These are phyloP conservation scores for Aspergillus saccharolyticus DNA, from an alignment of 495 filamentous ascomycete species.

Conservation along the genomic window DNA sequence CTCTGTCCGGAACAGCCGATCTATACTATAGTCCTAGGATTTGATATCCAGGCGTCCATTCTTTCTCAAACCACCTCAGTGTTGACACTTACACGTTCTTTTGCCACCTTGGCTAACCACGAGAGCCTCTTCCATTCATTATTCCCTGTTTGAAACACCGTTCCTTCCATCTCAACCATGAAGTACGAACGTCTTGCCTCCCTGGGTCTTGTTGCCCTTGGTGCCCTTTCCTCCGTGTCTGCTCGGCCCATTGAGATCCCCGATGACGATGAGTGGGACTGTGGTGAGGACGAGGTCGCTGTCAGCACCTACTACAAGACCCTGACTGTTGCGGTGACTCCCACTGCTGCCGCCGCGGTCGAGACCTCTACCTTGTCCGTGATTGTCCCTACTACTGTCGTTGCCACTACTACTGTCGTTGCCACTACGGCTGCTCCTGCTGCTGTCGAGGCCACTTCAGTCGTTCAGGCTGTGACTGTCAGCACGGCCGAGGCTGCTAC, in stretches of 20 bases:
- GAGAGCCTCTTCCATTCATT: constrained; percentile 9
- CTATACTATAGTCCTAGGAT: constrained; percentile 22
- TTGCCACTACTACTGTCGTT: not conserved
- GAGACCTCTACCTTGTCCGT: constrained; percentile 2
- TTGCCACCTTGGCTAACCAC: constrained; percentile 10
- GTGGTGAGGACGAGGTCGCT: constrained; percentile 28
- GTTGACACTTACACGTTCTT: constrained; percentile 23
- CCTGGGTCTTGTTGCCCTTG: constrained; percentile 26
- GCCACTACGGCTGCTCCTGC: constrained; percentile 7
- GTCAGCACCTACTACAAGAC: constrained; percentile 21
- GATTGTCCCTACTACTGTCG: not conserved
- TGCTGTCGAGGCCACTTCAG: constrained; percentile 3
- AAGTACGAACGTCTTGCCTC: constrained; percentile 31
- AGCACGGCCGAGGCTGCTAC: constrained; percentile 8
- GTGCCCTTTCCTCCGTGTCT: constrained; percentile 27
- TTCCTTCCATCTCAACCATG: constrained; percentile 18
- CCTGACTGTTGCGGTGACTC: constrained; percentile 21
- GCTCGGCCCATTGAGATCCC: constrained; percentile 19
- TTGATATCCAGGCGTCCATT: constrained; percentile 35
- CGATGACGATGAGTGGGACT: constrained; percentile 20
- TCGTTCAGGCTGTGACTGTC: constrained; percentile 1
- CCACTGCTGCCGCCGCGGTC: constrained; percentile 5
- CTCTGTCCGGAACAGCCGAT: constrained; percentile 27
- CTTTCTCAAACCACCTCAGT: constrained; percentile 16
- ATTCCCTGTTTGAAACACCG: not conserved